These are phyloP conservation scores for Colletotrichum melonis DNA, from an alignment of 2,329 filamentous ascomycete genomes.

Conservation along the genomic window DNA sequence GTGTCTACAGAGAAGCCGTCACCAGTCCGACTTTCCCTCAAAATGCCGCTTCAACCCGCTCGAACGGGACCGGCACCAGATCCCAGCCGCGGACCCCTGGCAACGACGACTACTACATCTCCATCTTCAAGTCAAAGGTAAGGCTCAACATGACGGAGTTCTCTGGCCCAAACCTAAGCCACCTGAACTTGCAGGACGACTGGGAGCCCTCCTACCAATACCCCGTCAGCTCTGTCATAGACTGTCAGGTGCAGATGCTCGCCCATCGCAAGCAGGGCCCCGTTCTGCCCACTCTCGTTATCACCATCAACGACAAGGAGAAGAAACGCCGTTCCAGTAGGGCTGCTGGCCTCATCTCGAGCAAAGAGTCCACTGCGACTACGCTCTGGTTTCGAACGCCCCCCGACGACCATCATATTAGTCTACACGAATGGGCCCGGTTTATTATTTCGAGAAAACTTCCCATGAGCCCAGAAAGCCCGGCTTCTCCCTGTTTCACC, in stretches of 20 bases:
- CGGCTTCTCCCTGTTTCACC: slow-evolving; percentile 63
- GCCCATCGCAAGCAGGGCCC: slow-evolving; percentile 72
- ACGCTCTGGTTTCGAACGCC: slow-evolving; percentile 68
- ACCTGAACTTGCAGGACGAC: slow-evolving; percentile 57
- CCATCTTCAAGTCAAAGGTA: slow-evolving; percentile 69
- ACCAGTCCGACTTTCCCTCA: slow-evolving; percentile 53
- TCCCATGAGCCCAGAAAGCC: slow-evolving; percentile 62
- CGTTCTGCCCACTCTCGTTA: slow-evolving; percentile 67
- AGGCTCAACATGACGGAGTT: slow-evolving; percentile 29
- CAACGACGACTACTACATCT: slow-evolving; percentile 59
- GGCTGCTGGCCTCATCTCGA: slow-evolving; percentile 65
- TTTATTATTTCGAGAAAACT: slow-evolving; percentile 60
- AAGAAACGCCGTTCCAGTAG: slow-evolving; percentile 74
- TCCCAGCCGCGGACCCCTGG: slow-evolving; percentile 41
- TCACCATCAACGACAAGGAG: slow-evolving; percentile 70
- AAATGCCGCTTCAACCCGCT: slow-evolving; percentile 50
- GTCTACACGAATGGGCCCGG: slow-evolving; percentile 70
- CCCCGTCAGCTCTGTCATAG: slow-evolving; percentile 61
- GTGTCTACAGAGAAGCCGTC: slow-evolving; percentile 46
- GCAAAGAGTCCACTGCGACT: slow-evolving; percentile 60
- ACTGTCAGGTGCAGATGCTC: slow-evolving; percentile 69
- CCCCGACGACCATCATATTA: slow-evolving; percentile 61
- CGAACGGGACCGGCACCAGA: slow-evolving; percentile 49
- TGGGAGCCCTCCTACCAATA: slow-evolving; percentile 65
- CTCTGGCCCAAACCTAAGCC: slow-evolving; percentile 17